Percentiles rank a stretch among this genome's conserved stretches.
These are phyloP conservation scores for Macrocybe gigantea DNA, from an alignment of 768 basidiomycete species.

Conservation along the genomic window DNA sequence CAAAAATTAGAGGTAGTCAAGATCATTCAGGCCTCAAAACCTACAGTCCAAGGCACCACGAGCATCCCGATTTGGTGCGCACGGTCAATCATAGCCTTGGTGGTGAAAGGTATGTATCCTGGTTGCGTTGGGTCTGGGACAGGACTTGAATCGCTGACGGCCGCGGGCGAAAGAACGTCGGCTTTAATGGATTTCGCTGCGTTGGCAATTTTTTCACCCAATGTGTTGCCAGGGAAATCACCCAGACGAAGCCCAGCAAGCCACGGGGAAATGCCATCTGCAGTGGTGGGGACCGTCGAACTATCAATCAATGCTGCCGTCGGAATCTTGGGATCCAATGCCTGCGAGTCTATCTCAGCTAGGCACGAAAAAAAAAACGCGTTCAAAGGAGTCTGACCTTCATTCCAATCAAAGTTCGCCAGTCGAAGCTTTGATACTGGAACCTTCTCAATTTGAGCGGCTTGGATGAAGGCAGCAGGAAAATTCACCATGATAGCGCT, in stretches of 20 bases:
- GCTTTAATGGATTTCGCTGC: constrained; percentile 64
- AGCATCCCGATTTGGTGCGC: constrained; percentile 58
- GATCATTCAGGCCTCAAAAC: constrained; percentile 12
- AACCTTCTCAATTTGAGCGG: not conserved
- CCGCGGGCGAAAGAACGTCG: constrained; percentile 60
- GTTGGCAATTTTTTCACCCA: constrained; percentile 55
- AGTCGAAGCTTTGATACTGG: constrained; percentile 80
- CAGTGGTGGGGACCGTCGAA: constrained; percentile 31
- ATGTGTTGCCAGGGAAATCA: constrained; percentile 55
- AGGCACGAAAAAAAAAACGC: not conserved
- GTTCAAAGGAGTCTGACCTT: constrained; percentile 29
- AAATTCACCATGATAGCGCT: constrained; percentile 54
- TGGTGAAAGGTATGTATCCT: constrained; percentile 53
- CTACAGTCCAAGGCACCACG: constrained; percentile 74
- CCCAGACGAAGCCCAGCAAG: constrained; percentile 60
- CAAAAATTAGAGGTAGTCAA: not conserved
- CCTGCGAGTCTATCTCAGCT: constrained; percentile 21
- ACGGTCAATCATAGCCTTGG: constrained; percentile 59
- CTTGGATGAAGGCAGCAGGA: not conserved
- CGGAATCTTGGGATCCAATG: constrained; percentile 47
- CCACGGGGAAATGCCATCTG: constrained; percentile 54
- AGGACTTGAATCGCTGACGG: constrained; percentile 31
- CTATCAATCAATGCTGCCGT: constrained; percentile 59
- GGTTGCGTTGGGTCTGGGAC: constrained; percentile 35
- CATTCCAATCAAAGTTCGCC: constrained; percentile 71